These are phyloP conservation scores for Quercus tomentella DNA, from an alignment of 331 rosid genomes.

Conservation along the genomic window DNA sequence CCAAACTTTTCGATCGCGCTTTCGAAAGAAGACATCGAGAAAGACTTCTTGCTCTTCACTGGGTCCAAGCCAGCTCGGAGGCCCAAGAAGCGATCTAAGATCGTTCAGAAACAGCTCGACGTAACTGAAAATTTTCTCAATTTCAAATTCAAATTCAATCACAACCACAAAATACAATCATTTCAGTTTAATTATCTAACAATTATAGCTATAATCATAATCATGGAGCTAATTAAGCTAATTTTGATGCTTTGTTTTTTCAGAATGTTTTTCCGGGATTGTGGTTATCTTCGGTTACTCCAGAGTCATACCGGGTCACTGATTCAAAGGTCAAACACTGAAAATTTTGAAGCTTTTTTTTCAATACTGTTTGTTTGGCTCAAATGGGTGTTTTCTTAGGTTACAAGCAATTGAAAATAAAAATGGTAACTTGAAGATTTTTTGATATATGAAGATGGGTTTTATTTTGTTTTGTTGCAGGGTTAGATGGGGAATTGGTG, in stretches of 20 bases:
- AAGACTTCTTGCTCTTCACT: constrained; percentile 40
- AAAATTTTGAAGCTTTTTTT: background rate
- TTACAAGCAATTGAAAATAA: background rate
- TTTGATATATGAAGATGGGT: background rate
- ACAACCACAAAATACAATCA: background rate
- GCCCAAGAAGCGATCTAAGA: constrained; percentile 35
- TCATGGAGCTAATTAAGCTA: background rate
- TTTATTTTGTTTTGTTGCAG: constrained; percentile 23
- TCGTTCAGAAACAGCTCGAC: constrained; percentile 38
- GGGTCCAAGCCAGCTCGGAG: constrained; percentile 37
- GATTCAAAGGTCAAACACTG: constrained; percentile 9
- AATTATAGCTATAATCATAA: no score
- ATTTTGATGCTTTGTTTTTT: constrained; percentile 7
- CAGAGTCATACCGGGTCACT: background rate
- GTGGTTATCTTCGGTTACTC: background rate
- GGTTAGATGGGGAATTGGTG: background rate
- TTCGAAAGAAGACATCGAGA: constrained; percentile 43
- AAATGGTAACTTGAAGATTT: background rate
- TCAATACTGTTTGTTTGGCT: no score
- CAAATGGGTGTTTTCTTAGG: background rate
- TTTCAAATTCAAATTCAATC: background rate
- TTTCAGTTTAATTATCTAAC: background rate
- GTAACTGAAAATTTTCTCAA: constrained; percentile 20
- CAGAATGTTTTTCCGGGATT: constrained; percentile 26
- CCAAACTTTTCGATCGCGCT: constrained; percentile 19